A percentile compares a stretch with the other conserved stretches of the same genome.
phyloP scores from a whole-genome alignment of 2,329 filamentous ascomycete genomes.

The Venturia nashicola region DNA sequence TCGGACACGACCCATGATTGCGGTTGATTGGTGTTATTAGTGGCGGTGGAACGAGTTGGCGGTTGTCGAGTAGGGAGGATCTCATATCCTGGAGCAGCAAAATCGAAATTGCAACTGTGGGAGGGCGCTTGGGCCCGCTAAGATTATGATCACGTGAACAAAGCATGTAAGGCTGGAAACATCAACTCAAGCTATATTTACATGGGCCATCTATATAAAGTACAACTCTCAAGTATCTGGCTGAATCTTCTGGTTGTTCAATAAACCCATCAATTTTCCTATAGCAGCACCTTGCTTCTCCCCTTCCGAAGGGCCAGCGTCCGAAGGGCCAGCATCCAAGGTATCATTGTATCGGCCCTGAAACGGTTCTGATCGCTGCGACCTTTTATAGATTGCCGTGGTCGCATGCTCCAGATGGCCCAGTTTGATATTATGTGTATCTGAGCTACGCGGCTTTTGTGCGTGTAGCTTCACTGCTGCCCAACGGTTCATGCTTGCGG shows the following conservation, averaged over 20 bases:
- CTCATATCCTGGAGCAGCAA: neutral
- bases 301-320: neutral
- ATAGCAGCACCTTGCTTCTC: neutral
- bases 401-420: neutral
- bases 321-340: neutral
- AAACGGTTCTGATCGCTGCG: neutral
- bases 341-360: neutral
- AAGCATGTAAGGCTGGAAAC: neutral
- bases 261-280: neutral
- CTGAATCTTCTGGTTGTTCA: neutral
- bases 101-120: neutral
- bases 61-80: neutral
- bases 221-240: neutral
- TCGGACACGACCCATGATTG: conserved; percentile 44
- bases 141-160: neutral
- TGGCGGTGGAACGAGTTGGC: neutral
- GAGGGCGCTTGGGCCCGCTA: neutral
- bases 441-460: neutral
- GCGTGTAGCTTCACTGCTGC: neutral
- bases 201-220: neutral
- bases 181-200: neutral
- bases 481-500: neutral
- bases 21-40: conserved; percentile 15
- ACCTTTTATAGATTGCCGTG: neutral
- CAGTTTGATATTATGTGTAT: neutral